Percentiles rank a stretch among this genome's conserved stretches.
phyloP scores from a whole-genome alignment of 2,329 filamentous ascomycete species.

The Fusarium sp. region DNA sequence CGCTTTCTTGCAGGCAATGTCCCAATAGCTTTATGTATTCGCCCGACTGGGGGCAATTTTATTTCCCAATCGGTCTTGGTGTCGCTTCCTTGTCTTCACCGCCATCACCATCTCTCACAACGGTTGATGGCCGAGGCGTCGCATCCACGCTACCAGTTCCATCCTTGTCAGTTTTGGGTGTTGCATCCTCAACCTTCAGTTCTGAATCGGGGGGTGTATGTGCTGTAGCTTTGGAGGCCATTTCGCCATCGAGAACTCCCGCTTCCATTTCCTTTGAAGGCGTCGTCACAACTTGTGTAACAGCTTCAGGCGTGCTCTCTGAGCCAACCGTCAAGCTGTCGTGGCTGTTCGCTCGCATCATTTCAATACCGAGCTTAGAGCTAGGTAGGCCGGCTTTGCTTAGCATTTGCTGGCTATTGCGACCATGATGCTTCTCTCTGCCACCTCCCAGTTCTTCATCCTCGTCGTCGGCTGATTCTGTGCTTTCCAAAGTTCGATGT shows the following conservation, averaged over 20 bases:
- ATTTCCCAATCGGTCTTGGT: constrained; percentile 53
- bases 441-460: constrained; percentile 83
- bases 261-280: constrained; percentile 58
- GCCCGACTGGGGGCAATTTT: constrained; percentile 6
- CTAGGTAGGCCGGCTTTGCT: constrained; percentile 73
- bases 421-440: constrained; percentile 62
- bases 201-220: constrained; percentile 46
- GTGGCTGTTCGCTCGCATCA: constrained; percentile 97
- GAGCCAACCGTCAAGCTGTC: constrained; percentile 76
- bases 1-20: constrained; percentile 2
- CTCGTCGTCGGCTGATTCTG: constrained; percentile 92
- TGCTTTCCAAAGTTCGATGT: constrained; percentile 77
- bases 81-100: constrained; percentile 51
- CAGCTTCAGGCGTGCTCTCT: constrained; percentile 64
- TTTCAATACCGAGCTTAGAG: constrained; percentile 93
- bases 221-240: constrained; percentile 16
- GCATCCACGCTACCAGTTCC: constrained; percentile 53
- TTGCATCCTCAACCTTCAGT: constrained; percentile 23
- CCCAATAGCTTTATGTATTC: background rate
- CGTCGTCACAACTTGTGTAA: constrained; percentile 64
- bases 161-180: constrained; percentile 22
- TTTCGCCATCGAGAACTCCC: constrained; percentile 46
- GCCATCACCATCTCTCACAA: constrained; percentile 24
- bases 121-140: constrained; percentile 57
- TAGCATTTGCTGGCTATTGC: constrained; percentile 53